A percentile compares a stretch with the other conserved stretches of the same genome.
Evolutionary conservation across 257 asterid species (phyloP).

Genomic region (Fraxinus excelsior): DNA sequence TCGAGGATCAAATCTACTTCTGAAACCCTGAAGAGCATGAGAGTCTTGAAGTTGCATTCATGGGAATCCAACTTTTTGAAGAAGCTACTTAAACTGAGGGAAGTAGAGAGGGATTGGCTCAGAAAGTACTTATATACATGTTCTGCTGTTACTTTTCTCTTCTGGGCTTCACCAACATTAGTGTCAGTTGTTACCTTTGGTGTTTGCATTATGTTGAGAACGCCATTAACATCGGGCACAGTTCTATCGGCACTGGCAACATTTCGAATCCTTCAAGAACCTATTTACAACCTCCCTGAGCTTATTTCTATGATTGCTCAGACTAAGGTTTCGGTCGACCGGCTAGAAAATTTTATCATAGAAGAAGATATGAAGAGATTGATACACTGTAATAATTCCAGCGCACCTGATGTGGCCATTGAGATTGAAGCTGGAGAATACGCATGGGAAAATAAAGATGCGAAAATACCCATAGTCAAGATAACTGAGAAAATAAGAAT

Average conservation of each 20-base stretch:
- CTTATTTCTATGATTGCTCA: slow-evolving; percentile 77
- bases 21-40: slow-evolving; percentile 73
- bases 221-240: slow-evolving; percentile 68
- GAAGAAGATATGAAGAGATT: slow-evolving; percentile 59
- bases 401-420: slow-evolving; percentile 47
- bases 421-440: slow-evolving; percentile 71
- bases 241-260: slow-evolving; percentile 91
- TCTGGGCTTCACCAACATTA: slow-evolving; percentile 88
- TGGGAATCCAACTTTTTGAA: slow-evolving; percentile 69
- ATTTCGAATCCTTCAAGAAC: slow-evolving; percentile 82
- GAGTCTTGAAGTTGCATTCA: slow-evolving; percentile 71
- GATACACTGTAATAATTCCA: slow-evolving; percentile 25
- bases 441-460: slow-evolving; percentile 54
- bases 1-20: slow-evolving; percentile 73
- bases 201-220: slow-evolving; percentile 59
- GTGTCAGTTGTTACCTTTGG: slow-evolving; percentile 79
- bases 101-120: slow-evolving; percentile 58
- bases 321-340: slow-evolving; percentile 71
- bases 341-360: slow-evolving; percentile 51
- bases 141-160: slow-evolving; percentile 74
- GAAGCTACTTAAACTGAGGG: slow-evolving; percentile 61
- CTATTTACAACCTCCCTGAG: slow-evolving; percentile 86
- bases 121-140: slow-evolving; percentile 62
- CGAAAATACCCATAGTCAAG: slow-evolving; percentile 50
- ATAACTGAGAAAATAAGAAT: slow-evolving; percentile 46